phyloP scores from a whole-genome alignment of 2,329 filamentous ascomycete species.

The Colletotrichum chlorophyti region DNA sequence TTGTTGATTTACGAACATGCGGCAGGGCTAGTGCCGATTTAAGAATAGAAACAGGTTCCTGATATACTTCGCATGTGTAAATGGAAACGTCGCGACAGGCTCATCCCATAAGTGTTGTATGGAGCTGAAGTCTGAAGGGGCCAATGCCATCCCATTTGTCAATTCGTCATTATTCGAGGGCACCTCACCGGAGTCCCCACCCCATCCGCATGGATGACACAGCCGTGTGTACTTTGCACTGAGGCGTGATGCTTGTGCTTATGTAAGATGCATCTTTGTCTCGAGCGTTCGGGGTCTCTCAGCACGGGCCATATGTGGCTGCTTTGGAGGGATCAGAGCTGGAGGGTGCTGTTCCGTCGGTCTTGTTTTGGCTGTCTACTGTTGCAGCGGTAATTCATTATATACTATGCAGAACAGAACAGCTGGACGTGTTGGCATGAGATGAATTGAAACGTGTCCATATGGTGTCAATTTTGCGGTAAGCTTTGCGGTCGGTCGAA shows the following conservation, averaged over 20 bases:
- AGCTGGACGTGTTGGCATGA: too few species aligned
- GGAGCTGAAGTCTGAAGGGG: conserved; percentile 13
- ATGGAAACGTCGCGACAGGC: conserved; percentile 12
- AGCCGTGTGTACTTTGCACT: conserved; percentile 19
- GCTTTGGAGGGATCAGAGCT: neutral
- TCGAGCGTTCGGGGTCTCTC: neutral
- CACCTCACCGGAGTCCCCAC: conserved; percentile 1
- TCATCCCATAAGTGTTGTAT: conserved; percentile 18
- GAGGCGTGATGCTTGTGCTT: neutral
- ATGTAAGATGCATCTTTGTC: neutral
- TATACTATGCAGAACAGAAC: neutral
- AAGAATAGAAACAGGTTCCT: conserved; percentile 16
- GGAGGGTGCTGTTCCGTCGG: conserved; percentile 13
- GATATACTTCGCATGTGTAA: conserved; percentile 19
- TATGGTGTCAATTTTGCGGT: too few species aligned
- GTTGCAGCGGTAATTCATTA: neutral
- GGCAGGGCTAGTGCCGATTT: neutral
- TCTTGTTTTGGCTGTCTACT: neutral
- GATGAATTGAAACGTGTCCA: neutral
- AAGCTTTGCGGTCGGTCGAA: too few species aligned
- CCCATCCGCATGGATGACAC: conserved; percentile 8
- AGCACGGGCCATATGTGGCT: conserved; percentile 1
- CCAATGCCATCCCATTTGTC: conserved; percentile 12
- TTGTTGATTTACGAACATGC: too few species aligned
- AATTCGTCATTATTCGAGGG: conserved; percentile 24